Percentiles rank a stretch among this genome's conserved stretches.
Conservation (phyloP, 2,329 filamentous ascomycete species). For the Elsinoe arachidis region DNA sequence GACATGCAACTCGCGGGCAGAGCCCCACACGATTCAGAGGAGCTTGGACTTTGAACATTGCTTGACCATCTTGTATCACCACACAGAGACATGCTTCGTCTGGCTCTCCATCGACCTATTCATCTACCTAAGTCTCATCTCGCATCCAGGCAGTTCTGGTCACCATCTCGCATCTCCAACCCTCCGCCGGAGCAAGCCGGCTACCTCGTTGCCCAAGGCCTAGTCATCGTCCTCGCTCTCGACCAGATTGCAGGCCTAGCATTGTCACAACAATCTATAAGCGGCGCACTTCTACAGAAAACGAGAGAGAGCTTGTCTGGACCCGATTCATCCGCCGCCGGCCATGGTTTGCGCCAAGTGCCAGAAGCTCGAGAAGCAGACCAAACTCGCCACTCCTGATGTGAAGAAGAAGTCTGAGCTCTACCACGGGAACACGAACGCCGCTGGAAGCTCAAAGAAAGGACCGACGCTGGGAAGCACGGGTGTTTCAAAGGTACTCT, state of each 20-base stretch:
- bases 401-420: slow-evolving; percentile 61
- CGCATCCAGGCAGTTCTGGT: slow-evolving; percentile 22
- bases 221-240: slow-evolving; percentile 24
- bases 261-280: slow-evolving; percentile 4
- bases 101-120: background rate
- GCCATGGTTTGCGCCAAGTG: slow-evolving; percentile 58
- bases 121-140: background rate
- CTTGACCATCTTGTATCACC: background rate
- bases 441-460: slow-evolving; percentile 33
- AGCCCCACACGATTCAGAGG: background rate
- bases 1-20: background rate
- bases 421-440: slow-evolving; percentile 51
- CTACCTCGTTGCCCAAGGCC: slow-evolving; percentile 27
- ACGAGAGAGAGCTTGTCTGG: background rate
- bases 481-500: slow-evolving; percentile 50
- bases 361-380: slow-evolving; percentile 51
- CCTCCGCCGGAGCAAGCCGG: slow-evolving; percentile 25
- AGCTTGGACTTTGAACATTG: slow-evolving; percentile 1
- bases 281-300: background rate
- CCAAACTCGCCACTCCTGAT: slow-evolving; percentile 53
- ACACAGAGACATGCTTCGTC: background rate
- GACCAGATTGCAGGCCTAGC: slow-evolving; percentile 6
- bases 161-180: slow-evolving; percentile 24
- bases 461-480: slow-evolving; percentile 49
- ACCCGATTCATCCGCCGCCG: background rate